These are phyloP conservation scores for Helianthus tuberosus DNA, from an alignment of 129 eudicot genomes.

Conservation along the genomic window DNA sequence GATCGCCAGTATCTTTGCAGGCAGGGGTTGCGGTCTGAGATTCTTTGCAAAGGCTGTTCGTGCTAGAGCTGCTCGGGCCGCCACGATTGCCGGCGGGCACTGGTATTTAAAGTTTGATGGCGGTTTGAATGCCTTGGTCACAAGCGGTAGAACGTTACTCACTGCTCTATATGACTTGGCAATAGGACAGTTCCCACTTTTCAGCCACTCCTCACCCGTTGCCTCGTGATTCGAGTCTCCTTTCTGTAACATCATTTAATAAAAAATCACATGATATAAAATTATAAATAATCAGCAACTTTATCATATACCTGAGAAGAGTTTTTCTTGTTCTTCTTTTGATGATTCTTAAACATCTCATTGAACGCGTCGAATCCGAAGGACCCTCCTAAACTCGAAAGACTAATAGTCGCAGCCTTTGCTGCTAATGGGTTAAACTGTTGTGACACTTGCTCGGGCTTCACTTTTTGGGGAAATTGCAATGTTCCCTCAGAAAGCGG, in stretches of 20 bases:
- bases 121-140: constrained; percentile 83
- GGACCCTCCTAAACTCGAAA: constrained; percentile 67
- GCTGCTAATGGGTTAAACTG: constrained; percentile 96
- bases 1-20: constrained; percentile 78
- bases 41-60: constrained; percentile 88
- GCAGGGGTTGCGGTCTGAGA: constrained; percentile 87
- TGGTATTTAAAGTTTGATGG: constrained; percentile 66
- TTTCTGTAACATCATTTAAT: constrained; percentile 47
- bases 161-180: constrained; percentile 96
- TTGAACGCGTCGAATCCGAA: constrained; percentile 85
- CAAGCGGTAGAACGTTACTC: constrained; percentile 76
- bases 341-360: constrained; percentile 68
- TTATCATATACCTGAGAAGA: constrained; percentile 62
- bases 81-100: constrained; percentile 87
- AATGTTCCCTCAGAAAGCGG: constrained; percentile 78
- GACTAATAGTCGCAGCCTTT: constrained; percentile 94
- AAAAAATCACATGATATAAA: background rate
- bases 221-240: constrained; percentile 83
- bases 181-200: constrained; percentile 90
- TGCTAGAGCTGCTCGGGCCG: constrained; percentile 86
- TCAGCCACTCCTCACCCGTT: constrained; percentile 83
- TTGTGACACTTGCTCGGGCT: constrained; percentile 48
- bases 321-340: constrained; percentile 44
- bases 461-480: constrained; percentile 48
- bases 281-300: background rate